Base-by-base conservation (phyloP, 306 rosid genomes). In the Elaeagnus macrophylla region DNA sequence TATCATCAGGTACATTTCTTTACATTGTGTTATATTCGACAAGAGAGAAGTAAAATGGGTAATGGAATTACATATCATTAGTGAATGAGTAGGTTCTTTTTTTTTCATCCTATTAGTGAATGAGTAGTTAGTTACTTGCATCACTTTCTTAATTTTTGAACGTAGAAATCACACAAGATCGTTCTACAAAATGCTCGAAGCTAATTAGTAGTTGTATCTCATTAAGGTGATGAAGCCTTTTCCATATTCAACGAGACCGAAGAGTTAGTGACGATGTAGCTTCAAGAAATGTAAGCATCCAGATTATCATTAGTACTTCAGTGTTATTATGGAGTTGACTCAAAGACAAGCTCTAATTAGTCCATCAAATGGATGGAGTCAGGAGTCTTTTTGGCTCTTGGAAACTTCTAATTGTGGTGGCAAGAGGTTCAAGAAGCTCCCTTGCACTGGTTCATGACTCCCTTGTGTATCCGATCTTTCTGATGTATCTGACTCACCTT, bases 391-490 rank as follows among this genome's bases (percentile, higher is more conserved):
- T 25, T 37, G 52, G 12, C 62, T 50, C 36, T 59, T 66, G 52
- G 88, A 61, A 58, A 52, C 78, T 61, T 75, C 93, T 49, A 68
- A 39, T 15, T 74, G 70, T 48, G 94, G 76, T 25, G 96, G 86
- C 82, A 81, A 78, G 72, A 79, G 78, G 37, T 79, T 87, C 62
- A 81, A 60, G 70, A 87, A 84, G 74, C 95, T 86, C 54, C 99
- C 96, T 71, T 75, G 72, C n/a, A 51, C 16, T n/a, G 68, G 54
- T 32, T 54, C 75, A 62, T 58, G 65, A 62, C 43, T 67, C 17
- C 54, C 48, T 48, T 89, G 67, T 12, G 62, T 45, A 57, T 80
- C 95, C 3, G 85, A 74, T 32, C 54, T 54, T 45, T 83, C 94
- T 2, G 70, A 61, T 54, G 57, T 53, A 66, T 79, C 85, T 12